These are phyloP conservation scores for Adansonia digitata DNA, from an alignment of 345 rosid genomes.

Conservation along the genomic window DNA sequence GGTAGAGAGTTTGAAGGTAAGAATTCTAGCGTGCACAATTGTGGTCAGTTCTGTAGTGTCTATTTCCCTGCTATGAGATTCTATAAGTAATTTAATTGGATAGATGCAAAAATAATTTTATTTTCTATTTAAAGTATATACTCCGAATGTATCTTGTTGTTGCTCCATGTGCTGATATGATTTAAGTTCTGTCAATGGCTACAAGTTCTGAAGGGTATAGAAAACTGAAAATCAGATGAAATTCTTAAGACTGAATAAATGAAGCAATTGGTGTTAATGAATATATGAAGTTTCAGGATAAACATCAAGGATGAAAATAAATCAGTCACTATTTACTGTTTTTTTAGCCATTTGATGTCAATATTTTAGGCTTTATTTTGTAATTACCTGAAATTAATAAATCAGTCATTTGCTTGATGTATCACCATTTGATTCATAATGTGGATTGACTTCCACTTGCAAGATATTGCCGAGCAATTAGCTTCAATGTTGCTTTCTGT, in stretches of 20 bases:
- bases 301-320: neutral
- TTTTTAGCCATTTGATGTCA: neutral
- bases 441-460: neutral
- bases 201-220: neutral
- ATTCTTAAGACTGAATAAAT: neutral
- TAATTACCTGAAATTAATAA: neutral
- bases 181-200: neutral
- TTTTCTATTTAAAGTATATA: neutral
- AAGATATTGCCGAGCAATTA: neutral
- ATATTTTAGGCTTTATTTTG: neutral
- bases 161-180: neutral
- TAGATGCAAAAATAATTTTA: neutral
- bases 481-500: neutral
- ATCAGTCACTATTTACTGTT: neutral
- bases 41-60: neutral
- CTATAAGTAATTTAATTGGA: neutral
- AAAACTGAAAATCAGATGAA: neutral
- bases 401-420: neutral
- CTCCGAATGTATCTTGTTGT: neutral
- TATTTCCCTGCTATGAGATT: neutral
- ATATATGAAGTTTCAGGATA: neutral
- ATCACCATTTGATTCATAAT: neutral
- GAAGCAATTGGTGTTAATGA: neutral
- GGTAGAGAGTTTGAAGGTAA: conserved; percentile 81
- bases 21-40: conserved; percentile 10